These are phyloP conservation scores for Lineolata rhizophorae DNA, from an alignment of 495 filamentous ascomycete species.

Conservation along the genomic window DNA sequence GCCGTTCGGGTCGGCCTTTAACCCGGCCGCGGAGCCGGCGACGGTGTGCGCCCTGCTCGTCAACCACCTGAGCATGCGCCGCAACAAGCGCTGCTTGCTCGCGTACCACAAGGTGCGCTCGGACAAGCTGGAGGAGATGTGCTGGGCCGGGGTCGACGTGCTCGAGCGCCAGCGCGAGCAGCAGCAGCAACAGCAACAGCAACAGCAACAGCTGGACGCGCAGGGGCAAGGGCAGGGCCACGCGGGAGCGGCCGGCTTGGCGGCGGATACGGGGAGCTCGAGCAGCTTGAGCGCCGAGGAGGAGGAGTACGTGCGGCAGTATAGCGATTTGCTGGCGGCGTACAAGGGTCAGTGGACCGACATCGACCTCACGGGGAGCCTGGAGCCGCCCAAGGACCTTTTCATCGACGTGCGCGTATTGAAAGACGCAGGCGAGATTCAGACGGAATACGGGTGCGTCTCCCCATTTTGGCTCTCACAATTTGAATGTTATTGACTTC, in stretches of 20 bases:
- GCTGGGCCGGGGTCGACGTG: conserved; percentile 75
- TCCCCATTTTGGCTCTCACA: neutral
- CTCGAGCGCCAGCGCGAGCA: conserved; percentile 30
- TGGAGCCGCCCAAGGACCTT: conserved; percentile 84
- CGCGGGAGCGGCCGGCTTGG: conserved; percentile 12
- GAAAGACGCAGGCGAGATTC: conserved; percentile 95
- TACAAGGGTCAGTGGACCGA: conserved; percentile 99
- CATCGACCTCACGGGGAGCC: conserved; percentile 81
- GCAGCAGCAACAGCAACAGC: conserved; percentile 27
- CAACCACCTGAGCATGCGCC: conserved; percentile 81
- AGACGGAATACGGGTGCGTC: conserved; percentile 93
- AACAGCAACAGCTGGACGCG: too few relatives aligned
- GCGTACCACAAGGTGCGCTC: conserved; percentile 82
- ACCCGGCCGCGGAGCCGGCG: conserved; percentile 64
- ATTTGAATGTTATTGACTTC: neutral
- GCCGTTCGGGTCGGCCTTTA: conserved; percentile 72
- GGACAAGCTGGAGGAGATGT: conserved; percentile 83
- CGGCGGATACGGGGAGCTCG: conserved; percentile 24
- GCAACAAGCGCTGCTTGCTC: conserved; percentile 89
- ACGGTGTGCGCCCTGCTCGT: conserved; percentile 76
- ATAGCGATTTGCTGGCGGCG: conserved; percentile 75
- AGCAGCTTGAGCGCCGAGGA: conserved; percentile 91
- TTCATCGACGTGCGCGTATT: conserved; percentile 96
- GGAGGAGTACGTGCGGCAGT: conserved; percentile 85
- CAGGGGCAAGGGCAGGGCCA: conserved; percentile 4